Conservation (phyloP, 2,329 filamentous ascomycete species). For the Colletotrichum karsti region DNA sequence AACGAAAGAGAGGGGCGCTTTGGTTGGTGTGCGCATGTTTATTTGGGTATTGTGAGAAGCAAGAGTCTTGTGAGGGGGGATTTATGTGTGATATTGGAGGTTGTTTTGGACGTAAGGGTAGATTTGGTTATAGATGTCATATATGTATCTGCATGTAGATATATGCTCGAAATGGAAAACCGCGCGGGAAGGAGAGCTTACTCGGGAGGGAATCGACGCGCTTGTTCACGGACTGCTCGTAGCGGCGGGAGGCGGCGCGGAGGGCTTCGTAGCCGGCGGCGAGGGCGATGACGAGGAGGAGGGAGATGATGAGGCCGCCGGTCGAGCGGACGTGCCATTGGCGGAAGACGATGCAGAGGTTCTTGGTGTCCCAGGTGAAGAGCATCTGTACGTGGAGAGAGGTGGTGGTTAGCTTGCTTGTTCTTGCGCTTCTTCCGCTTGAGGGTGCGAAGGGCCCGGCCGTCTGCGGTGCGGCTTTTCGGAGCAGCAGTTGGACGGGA, state of each 20-base stretch:
- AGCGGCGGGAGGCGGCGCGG: constrained; percentile 78
- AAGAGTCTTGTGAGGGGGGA: not conserved
- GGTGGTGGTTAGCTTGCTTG: constrained; percentile 26
- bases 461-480: not conserved
- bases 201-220: constrained; percentile 59
- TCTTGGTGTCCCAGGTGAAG: constrained; percentile 93
- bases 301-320: constrained; percentile 79
- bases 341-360: constrained; percentile 96
- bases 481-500: too few relatives aligned
- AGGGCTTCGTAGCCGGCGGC: constrained; percentile 94
- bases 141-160: not conserved
- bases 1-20: constrained; percentile 14
- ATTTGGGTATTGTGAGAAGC: not conserved
- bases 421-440: not conserved
- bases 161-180: not conserved
- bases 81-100: not conserved
- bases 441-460: not conserved
- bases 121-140: not conserved
- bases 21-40: constrained; percentile 9
- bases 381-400: constrained; percentile 74
- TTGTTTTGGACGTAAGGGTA: not conserved
- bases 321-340: constrained; percentile 87
- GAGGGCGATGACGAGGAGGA: constrained; percentile 82
- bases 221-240: constrained; percentile 69
- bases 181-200: constrained; percentile 45